A percentile compares a stretch with the other conserved stretches of the same genome.
These are phyloP conservation scores for Periglandula ipomoeae DNA, from an alignment of 2,329 filamentous ascomycete species.

Conservation along the genomic window DNA sequence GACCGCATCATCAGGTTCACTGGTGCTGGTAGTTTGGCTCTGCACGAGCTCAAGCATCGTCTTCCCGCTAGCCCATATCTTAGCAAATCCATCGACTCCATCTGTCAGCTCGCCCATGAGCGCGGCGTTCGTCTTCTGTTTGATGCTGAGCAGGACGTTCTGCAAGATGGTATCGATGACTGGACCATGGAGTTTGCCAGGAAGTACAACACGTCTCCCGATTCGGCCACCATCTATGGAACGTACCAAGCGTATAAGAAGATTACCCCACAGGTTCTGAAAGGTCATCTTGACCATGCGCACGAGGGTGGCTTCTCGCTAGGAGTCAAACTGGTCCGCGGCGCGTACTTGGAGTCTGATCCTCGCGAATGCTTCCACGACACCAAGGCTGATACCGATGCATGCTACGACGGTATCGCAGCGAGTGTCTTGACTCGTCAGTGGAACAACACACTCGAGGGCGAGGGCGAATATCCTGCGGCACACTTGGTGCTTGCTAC, in stretches of 20 bases:
- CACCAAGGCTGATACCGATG: constrained; percentile 62
- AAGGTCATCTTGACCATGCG: constrained; percentile 50
- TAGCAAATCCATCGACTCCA: constrained; percentile 58
- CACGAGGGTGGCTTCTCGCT: constrained; percentile 52
- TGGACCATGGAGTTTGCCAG: constrained; percentile 73
- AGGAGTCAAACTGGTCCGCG: constrained; percentile 67
- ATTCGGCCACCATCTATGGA: constrained; percentile 64
- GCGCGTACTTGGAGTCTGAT: constrained; percentile 64
- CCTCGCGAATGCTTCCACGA: constrained; percentile 62
- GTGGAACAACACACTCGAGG: constrained; percentile 26
- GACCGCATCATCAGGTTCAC: constrained; percentile 48
- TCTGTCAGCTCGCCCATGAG: constrained; percentile 62
- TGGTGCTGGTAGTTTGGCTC: constrained; percentile 66
- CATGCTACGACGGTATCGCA: constrained; percentile 63
- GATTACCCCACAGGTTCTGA: constrained; percentile 45
- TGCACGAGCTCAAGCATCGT: constrained; percentile 55
- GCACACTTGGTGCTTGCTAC: constrained; percentile 66
- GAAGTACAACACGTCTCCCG: constrained; percentile 59
- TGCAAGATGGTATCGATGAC: constrained; percentile 71
- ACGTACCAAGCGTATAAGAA: constrained; percentile 76
- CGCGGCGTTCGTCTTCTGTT: constrained; percentile 69
- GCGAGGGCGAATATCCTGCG: constrained; percentile 39
- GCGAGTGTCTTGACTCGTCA: constrained; percentile 55
- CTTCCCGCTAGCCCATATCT: constrained; percentile 56
- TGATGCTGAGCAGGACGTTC: constrained; percentile 73